Conservation (phyloP, 2,329 filamentous ascomycete genomes). For the Aaosphaeria pasadenensis region DNA sequence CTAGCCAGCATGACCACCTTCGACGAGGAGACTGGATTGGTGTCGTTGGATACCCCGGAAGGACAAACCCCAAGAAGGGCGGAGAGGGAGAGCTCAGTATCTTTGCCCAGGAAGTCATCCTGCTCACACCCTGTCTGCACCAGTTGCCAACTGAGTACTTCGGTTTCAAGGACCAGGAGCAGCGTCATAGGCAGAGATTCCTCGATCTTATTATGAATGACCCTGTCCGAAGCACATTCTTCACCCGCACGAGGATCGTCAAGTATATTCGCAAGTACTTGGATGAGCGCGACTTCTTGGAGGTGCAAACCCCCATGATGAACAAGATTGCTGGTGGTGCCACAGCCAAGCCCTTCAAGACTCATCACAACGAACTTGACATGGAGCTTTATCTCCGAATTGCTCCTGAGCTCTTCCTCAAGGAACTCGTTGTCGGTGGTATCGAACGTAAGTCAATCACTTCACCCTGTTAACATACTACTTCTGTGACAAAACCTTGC, state of each 20-base stretch:
- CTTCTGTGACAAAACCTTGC: too few species aligned
- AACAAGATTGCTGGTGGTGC: conserved; percentile 93
- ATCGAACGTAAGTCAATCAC: conserved; percentile 59
- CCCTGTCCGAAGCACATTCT: conserved; percentile 75
- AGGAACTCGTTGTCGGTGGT: conserved; percentile 93
- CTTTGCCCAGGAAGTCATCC: conserved; percentile 80
- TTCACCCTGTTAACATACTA: too few species aligned
- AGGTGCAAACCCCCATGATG: conserved; percentile 96
- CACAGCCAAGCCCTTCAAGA: conserved; percentile 91
- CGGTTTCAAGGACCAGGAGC: conserved; percentile 93
- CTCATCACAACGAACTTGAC: conserved; percentile 92
- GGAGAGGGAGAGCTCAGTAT: conserved; percentile 92
- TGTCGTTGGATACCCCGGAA: conserved; percentile 76
- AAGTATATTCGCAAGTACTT: conserved; percentile 87
- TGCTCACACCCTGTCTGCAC: conserved; percentile 89
- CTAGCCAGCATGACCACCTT: conserved; percentile 84
- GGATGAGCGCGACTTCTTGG: conserved; percentile 81
- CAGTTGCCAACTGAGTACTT: conserved; percentile 75
- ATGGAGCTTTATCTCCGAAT: conserved; percentile 95
- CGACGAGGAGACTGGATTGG: conserved; percentile 92
- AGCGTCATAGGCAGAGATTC: conserved; percentile 88
- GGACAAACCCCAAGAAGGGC: conserved; percentile 85
- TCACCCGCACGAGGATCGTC: conserved; percentile 83
- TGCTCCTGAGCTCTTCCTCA: conserved; percentile 92
- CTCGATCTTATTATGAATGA: conserved; percentile 98